Evolutionary conservation across 768 basidiomycete genomes (phyloP).

Genomic region (Mycena albidolilacea): DNA sequence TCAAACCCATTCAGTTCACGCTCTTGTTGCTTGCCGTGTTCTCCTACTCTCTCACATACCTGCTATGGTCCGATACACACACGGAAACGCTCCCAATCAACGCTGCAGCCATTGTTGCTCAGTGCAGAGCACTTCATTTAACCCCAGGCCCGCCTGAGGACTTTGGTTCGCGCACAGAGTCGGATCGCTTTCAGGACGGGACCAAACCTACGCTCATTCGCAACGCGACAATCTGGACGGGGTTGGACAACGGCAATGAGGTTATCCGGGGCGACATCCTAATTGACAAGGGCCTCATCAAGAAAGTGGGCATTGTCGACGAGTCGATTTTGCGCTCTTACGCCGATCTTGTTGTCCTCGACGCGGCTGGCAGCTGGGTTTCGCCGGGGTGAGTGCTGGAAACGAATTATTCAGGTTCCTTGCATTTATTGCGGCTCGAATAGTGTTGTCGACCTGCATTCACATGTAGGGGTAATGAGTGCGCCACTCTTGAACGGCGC

Average conservation of each 20-base stretch:
- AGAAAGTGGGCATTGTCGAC: constrained; percentile 62
- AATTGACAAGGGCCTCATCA: constrained; percentile 75
- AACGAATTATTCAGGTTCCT: constrained; percentile 46
- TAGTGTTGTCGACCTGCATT: constrained; percentile 68
- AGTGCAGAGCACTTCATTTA: constrained; percentile 27
- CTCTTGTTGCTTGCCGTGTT: constrained; percentile 10
- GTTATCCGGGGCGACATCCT: constrained; percentile 72
- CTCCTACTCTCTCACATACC: constrained; percentile 29
- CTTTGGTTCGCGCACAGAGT: constrained; percentile 59
- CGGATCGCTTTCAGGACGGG: constrained; percentile 70
- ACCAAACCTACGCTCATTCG: constrained; percentile 69
- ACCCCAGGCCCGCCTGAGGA: constrained; percentile 35
- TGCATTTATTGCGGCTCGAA: constrained; percentile 37
- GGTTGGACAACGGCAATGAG: constrained; percentile 68
- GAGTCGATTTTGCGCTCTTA: constrained; percentile 28
- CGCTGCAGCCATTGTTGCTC: constrained; percentile 25
- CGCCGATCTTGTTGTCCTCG: constrained; percentile 55
- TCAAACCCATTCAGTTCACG: not conserved
- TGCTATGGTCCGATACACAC: constrained; percentile 14
- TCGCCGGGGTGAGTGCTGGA: constrained; percentile 67
- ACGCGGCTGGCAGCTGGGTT: constrained; percentile 78
- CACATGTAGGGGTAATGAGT: constrained; percentile 65
- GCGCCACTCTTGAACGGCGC: constrained; percentile 58
- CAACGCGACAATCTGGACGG: constrained; percentile 89
- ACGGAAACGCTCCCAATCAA: constrained; percentile 31